Percentiles rank a stretch among this genome's conserved stretches.
Evolutionary conservation across 371 early-diverging fungal species (phyloP).

Genomic region (Vairimorpha apis): DNA sequence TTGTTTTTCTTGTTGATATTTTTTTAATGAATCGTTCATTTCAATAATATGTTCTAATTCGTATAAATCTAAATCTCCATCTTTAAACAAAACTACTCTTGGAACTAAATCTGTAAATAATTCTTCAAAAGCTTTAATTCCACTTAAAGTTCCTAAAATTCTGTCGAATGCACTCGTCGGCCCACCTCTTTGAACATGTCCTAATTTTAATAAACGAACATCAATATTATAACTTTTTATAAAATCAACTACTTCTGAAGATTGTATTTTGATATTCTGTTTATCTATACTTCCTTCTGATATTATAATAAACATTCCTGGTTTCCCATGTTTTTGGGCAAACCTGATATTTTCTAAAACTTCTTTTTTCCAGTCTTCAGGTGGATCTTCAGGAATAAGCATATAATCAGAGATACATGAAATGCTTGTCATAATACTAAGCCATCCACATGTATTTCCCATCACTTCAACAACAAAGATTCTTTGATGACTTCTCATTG

Average conservation of each 20-base stretch:
- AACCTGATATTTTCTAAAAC: constrained; percentile 66
- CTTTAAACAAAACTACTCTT: constrained; percentile 1
- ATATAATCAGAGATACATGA: constrained; percentile 88
- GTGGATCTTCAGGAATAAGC: constrained; percentile 89
- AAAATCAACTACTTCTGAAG: constrained; percentile 73
- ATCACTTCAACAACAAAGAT: constrained; percentile 97
- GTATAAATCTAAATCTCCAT: constrained; percentile 19
- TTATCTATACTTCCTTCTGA: constrained; percentile 91
- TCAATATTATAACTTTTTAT: constrained; percentile 75
- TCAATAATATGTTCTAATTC: constrained; percentile 13
- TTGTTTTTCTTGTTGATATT: constrained; percentile 1
- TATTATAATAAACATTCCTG: constrained; percentile 79
- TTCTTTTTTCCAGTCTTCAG: constrained; percentile 64
- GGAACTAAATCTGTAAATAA: constrained; percentile 59
- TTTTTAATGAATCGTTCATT: neutral
- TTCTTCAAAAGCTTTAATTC: constrained; percentile 89
- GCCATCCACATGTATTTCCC: constrained; percentile 98
- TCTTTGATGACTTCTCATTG: constrained; percentile 88
- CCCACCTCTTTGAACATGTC: constrained; percentile 97
- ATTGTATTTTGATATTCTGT: constrained; percentile 75
- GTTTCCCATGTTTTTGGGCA: constrained; percentile 32
- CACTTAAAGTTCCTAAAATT: constrained; percentile 79
- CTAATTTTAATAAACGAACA: constrained; percentile 82
- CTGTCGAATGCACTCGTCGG: constrained; percentile 84
- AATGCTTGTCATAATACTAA: constrained; percentile 89